Base-by-base conservation (phyloP, 2,329 filamentous ascomycete genomes). In the Alternaria infectoria region DNA sequence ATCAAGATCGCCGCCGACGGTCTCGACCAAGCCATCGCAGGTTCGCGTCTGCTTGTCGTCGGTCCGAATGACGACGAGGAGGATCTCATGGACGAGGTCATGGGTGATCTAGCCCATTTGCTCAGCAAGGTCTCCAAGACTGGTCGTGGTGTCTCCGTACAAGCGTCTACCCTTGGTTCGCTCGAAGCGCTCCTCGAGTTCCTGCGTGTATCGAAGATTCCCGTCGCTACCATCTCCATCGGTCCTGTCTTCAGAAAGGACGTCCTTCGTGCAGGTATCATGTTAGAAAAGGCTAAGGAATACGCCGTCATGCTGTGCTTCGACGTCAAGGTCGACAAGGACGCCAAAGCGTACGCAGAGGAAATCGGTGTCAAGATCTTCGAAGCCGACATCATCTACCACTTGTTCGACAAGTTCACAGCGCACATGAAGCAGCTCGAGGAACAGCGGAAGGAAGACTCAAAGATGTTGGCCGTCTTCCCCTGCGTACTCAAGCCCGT, bases 231-330 rank as follows among this genome's bases (percentile, higher is more conserved):
- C 80, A 97, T 99, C 67, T 95, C 93, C 63, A 98, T 99, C 75
- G 96, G 96, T 51, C 96, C 96, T 3, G 95, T 99, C 43, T 98
- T 92, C 88, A 97, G 97, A 86, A 93, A 96, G 75, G 96, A 99
- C 81, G 92, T 99, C 58, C 96, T 98, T 88, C 94, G 89, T 87
- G 93, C 84, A 2, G 94, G 93, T 76, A 91, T 93, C 71, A 99
- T 99, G 96, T 81, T 98, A 75, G 96, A 99, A 82, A 98, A 97
- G 84, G 88, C 90, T 15, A 93, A 93, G 70, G 94, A 99, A 78
- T 96, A 90, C 73, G 96, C 96, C n/a, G 93, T 98, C 79, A 99
- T 99, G 96, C 89, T 99, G 54, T 98, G 96, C 81, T 99, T 99
- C 86, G 96, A 99, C 80, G 96, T 99, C 83, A 98, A 97, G 85